These are phyloP conservation scores for Malassezia slooffiae DNA, from an alignment of 1,284 basidiomycete genomes.

Conservation along the genomic window DNA sequence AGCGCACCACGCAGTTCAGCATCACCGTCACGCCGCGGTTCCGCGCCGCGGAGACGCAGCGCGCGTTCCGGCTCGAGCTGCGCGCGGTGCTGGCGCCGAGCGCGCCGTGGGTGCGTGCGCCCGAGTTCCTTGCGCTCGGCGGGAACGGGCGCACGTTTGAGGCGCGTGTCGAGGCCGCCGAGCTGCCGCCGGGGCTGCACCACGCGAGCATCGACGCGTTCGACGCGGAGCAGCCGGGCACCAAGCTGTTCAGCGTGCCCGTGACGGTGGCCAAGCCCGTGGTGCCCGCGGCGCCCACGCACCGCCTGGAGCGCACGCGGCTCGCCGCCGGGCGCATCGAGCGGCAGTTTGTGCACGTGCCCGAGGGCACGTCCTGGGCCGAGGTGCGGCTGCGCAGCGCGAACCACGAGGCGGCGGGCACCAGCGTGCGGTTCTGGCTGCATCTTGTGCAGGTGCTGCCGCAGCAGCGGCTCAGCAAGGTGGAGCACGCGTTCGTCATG, in stretches of 20 bases:
- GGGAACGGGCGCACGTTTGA: slow-evolving; percentile 46
- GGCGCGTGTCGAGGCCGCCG: slow-evolving; percentile 42
- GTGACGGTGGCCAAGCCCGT: slow-evolving; percentile 46
- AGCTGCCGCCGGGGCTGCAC: slow-evolving; percentile 41
- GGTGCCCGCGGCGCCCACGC: slow-evolving; percentile 23
- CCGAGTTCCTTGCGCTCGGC: slow-evolving; percentile 41
- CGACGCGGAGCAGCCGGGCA: slow-evolving; percentile 33
- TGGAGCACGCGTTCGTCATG: slow-evolving; percentile 42
- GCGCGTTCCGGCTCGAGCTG: slow-evolving; percentile 39
- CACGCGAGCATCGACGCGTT: slow-evolving; percentile 38
- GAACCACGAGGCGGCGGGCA: slow-evolving; percentile 30
- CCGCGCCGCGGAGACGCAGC: slow-evolving; percentile 37
- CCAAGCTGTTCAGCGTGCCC: slow-evolving; percentile 42
- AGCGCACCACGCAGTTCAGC: slow-evolving; percentile 33
- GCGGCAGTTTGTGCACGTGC: slow-evolving; percentile 42
- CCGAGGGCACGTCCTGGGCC: slow-evolving; percentile 46
- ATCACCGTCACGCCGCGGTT: slow-evolving; percentile 41
- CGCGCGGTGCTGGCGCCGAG: slow-evolving; percentile 28
- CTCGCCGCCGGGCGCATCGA: slow-evolving; percentile 39
- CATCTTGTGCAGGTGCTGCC: slow-evolving; percentile 45
- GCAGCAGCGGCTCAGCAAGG: slow-evolving; percentile 34
- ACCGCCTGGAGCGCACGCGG: slow-evolving; percentile 22
- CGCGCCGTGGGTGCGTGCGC: slow-evolving; percentile 39
- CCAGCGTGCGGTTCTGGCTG: slow-evolving; percentile 45
- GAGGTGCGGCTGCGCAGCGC: slow-evolving; percentile 37